These are phyloP conservation scores for Oryza rufipogon DNA, from an alignment of 176 grass and related monocot species.

Conservation along the genomic window DNA sequence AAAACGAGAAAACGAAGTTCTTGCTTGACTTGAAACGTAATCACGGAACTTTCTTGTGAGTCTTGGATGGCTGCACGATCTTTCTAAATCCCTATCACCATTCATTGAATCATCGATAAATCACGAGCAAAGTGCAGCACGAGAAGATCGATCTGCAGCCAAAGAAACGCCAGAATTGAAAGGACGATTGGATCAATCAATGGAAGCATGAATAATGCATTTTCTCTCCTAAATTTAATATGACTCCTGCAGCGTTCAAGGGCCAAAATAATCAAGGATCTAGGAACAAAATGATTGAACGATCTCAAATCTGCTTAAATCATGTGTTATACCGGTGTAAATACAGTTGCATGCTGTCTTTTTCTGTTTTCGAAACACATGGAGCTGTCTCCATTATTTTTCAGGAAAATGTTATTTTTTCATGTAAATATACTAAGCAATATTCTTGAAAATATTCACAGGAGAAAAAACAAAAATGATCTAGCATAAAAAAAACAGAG, in stretches of 20 bases:
- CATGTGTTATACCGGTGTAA: background rate
- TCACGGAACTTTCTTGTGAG: slow-evolving; percentile 31
- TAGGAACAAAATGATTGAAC: background rate
- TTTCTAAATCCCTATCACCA: slow-evolving; percentile 2
- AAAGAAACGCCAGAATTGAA: background rate
- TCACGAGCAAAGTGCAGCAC: slow-evolving; percentile 14
- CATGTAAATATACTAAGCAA: background rate
- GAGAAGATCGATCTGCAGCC: background rate
- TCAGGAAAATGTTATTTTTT: background rate
- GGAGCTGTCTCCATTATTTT: background rate
- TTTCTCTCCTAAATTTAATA: background rate
- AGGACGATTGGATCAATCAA: background rate
- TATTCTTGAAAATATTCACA: background rate
- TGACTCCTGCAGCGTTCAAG: background rate
- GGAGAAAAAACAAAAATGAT: background rate
- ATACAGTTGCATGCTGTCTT: background rate
- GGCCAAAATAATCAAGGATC: slow-evolving; percentile 17
- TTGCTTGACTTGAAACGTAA: slow-evolving; percentile 3
- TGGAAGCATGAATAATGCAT: background rate
- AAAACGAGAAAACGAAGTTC: background rate
- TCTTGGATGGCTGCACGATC: background rate
- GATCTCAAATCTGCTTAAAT: slow-evolving; percentile 3
- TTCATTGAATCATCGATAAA: slow-evolving; percentile 2
- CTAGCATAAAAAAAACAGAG: background rate
- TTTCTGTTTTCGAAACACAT: background rate